Conservation (phyloP, 1,284 basidiomycete genomes). For the Moniliophthora roreri region DNA sequence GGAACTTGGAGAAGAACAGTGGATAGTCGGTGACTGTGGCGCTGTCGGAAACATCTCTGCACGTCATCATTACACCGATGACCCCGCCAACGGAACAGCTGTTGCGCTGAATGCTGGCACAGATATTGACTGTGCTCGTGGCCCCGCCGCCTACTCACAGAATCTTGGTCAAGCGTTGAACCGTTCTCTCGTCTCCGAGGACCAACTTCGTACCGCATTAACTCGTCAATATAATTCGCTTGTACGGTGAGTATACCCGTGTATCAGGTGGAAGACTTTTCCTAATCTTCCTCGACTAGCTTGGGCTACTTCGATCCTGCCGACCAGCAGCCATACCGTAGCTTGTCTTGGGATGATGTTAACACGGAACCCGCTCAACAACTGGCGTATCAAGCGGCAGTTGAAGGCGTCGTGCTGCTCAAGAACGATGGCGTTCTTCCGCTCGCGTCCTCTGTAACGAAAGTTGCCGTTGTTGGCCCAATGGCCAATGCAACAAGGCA, state of each 20-base stretch:
- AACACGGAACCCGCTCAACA: slow-evolving; percentile 45
- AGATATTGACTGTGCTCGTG: slow-evolving; percentile 50
- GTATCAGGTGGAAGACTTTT: neutral
- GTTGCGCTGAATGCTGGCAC: slow-evolving; percentile 53
- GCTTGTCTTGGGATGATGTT: slow-evolving; percentile 42
- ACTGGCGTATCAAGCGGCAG: slow-evolving; percentile 50
- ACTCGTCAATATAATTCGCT: slow-evolving; percentile 51
- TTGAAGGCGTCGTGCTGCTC: slow-evolving; percentile 52
- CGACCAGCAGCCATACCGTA: slow-evolving; percentile 47
- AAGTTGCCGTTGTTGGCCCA: slow-evolving; percentile 52
- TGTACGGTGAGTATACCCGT: slow-evolving; percentile 36
- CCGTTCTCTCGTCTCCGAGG: slow-evolving; percentile 42
- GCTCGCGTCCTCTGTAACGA: slow-evolving; percentile 39
- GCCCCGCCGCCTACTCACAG: slow-evolving; percentile 34
- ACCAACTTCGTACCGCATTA: slow-evolving; percentile 43
- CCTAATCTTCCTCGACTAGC: slow-evolving; percentile 23
- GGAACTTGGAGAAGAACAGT: slow-evolving; percentile 49
- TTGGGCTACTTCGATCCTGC: slow-evolving; percentile 59
- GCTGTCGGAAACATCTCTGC: slow-evolving; percentile 46
- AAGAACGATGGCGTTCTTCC: slow-evolving; percentile 59
- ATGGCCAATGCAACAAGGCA: slow-evolving; percentile 53
- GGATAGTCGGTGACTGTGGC: slow-evolving; percentile 34
- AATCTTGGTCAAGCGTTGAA: slow-evolving; percentile 48
- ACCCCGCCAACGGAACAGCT: slow-evolving; percentile 44
- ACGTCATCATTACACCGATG: slow-evolving; percentile 46